A percentile compares a stretch with the other conserved stretches of the same genome.
phyloP scores from a whole-genome alignment of 148 eudicot species.

The Polygonum aviculare region DNA sequence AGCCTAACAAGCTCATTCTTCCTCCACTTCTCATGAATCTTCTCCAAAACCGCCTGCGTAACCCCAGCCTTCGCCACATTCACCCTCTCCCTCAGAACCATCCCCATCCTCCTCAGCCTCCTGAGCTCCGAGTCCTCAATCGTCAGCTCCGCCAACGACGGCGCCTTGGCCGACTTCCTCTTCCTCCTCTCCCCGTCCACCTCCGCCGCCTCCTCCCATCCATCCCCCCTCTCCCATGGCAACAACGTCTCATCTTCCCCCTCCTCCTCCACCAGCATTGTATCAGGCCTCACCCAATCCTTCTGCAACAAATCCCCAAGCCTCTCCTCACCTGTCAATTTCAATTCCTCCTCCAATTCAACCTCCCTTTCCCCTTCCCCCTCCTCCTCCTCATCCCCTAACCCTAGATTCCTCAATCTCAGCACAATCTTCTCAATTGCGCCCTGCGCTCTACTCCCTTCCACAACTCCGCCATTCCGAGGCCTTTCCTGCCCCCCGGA shows the following conservation, averaged over 20 bases:
- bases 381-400: conserved; percentile 46
- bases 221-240: conserved; percentile 78
- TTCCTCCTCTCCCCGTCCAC: conserved; percentile 21
- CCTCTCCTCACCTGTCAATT: conserved; percentile 35
- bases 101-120: conserved; percentile 83
- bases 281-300: conserved; percentile 88
- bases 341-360: conserved; percentile 4
- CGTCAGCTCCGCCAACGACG: conserved; percentile 78
- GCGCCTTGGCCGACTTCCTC: conserved; percentile 47
- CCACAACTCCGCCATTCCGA: conserved; percentile 4
- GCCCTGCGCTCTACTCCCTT: conserved; percentile 23
- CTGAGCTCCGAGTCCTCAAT: conserved; percentile 80
- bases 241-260: conserved; percentile 31
- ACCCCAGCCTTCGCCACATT: conserved; percentile 89
- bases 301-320: conserved; percentile 88
- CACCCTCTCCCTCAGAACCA: conserved; percentile 73
- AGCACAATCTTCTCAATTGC: conserved; percentile 83
- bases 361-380: conserved; percentile 15
- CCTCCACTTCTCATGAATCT: conserved; percentile 91
- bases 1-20: conserved; percentile 78
- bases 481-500: conserved; percentile 6
- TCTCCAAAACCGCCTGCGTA: conserved; percentile 66
- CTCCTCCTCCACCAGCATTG: conserved; percentile 45
- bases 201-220: conserved; percentile 16
- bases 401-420: conserved; percentile 61